Evolutionary conservation across 2,329 filamentous ascomycete genomes (phyloP).

Genomic region (Pochonia chlamydosporia): DNA sequence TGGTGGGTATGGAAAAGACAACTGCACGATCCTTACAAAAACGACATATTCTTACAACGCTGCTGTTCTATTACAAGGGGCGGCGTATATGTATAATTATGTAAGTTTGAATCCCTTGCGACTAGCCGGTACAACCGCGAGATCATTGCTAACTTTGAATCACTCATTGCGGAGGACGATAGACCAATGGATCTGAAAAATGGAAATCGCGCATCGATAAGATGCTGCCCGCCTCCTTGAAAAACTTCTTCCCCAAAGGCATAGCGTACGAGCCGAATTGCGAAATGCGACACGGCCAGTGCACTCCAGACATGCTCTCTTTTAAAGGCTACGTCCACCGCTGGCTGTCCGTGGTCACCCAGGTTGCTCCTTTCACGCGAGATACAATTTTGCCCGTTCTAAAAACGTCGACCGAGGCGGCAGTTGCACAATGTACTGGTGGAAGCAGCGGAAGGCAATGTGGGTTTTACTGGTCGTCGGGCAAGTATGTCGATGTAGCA

Average conservation of each 20-base stretch:
- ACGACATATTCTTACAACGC: constrained; percentile 63
- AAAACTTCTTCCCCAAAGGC: constrained; percentile 45
- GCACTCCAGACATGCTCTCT: constrained; percentile 57
- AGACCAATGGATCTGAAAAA: constrained; percentile 39
- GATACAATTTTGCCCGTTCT: constrained; percentile 44
- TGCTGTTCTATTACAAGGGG: constrained; percentile 55
- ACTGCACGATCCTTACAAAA: constrained; percentile 56
- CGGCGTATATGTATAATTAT: constrained; percentile 63
- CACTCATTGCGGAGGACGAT: too few species aligned
- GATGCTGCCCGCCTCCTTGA: constrained; percentile 26
- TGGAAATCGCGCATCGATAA: constrained; percentile 46
- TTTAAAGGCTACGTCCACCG: constrained; percentile 56
- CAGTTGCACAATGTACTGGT: constrained; percentile 46
- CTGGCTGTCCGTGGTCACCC: constrained; percentile 46
- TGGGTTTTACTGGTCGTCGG: constrained; percentile 46
- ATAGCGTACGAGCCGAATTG: constrained; percentile 56
- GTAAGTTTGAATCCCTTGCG: constrained; percentile 29
- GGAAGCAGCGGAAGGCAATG: constrained; percentile 42
- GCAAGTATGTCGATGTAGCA: constrained; percentile 37
- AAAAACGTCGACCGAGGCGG: constrained; percentile 43
- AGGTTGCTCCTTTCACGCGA: constrained; percentile 47
- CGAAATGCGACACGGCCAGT: constrained; percentile 44
- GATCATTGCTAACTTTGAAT: too few species aligned
- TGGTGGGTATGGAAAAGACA: constrained; percentile 48
- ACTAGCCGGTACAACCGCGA: too few species aligned